phyloP scores from a whole-genome alignment of 2,329 filamentous ascomycete genomes.

The Orbilia blumenaviensis region DNA sequence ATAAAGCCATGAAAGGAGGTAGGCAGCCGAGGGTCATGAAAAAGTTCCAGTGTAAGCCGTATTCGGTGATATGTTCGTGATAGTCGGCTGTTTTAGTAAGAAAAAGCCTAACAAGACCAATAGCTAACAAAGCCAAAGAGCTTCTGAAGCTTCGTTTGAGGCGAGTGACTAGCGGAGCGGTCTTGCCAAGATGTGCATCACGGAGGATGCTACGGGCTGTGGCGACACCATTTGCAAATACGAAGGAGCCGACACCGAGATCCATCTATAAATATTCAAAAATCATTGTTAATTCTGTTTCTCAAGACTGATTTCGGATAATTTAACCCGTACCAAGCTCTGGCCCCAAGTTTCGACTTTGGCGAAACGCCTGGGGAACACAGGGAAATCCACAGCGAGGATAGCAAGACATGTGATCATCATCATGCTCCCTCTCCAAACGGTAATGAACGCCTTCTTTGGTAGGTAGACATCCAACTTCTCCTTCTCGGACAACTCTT shows the following conservation, averaged over 20 bases:
- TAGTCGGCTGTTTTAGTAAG: constrained; percentile 96
- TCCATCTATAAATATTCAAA: constrained; percentile 72
- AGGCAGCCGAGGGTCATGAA: constrained; percentile 94
- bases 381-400: constrained; percentile 91
- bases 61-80: constrained; percentile 89
- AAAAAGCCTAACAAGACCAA: constrained; percentile 82
- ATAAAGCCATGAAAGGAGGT: constrained; percentile 85
- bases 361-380: constrained; percentile 93
- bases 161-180: constrained; percentile 65
- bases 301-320: not conserved
- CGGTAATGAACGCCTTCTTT: constrained; percentile 89
- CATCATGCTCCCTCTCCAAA: constrained; percentile 91
- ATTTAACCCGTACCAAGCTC: constrained; percentile 68
- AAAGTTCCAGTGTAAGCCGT: constrained; percentile 99
- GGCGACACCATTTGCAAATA: constrained; percentile 92
- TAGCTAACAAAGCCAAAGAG: constrained; percentile 79
- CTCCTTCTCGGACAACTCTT: constrained; percentile 39
- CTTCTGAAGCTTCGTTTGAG: constrained; percentile 76
- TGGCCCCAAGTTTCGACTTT: constrained; percentile 99
- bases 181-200: constrained; percentile 61
- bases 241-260: constrained; percentile 94
- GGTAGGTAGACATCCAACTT: constrained; percentile 69
- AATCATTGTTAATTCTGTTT: not conserved
- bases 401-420: constrained; percentile 88
- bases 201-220: constrained; percentile 82